These are phyloP conservation scores for Hawksworthiomyces lignivorus DNA, from an alignment of 2,329 filamentous ascomycete species.

Conservation along the genomic window DNA sequence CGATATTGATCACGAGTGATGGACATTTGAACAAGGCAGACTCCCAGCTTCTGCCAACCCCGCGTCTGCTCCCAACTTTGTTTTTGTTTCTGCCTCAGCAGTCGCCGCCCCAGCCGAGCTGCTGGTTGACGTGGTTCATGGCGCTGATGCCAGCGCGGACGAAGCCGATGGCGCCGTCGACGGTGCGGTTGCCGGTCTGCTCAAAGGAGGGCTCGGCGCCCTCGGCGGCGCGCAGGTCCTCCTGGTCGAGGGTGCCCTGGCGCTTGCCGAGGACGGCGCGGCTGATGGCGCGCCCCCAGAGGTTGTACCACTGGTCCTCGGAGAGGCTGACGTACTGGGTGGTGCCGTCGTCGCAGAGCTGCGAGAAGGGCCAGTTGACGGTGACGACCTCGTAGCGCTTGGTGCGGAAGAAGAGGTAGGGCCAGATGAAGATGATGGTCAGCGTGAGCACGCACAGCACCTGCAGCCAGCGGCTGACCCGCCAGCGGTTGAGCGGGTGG, in stretches of 20 bases:
- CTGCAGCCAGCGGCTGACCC: constrained; percentile 54
- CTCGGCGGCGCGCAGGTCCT: constrained; percentile 42
- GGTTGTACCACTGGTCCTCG: constrained; percentile 54
- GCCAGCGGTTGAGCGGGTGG: constrained; percentile 55
- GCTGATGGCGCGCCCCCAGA: constrained; percentile 54
- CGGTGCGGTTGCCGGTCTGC: constrained; percentile 27
- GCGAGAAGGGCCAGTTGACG: constrained; percentile 53
- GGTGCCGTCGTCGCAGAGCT: constrained; percentile 23
- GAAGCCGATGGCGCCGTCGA: constrained; percentile 33
- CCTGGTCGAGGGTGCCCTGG: constrained; percentile 47
- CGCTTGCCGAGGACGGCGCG: constrained; percentile 51
- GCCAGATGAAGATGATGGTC: constrained; percentile 64
- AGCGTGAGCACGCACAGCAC: constrained; percentile 60
- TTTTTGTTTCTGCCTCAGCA: constrained; percentile 1
- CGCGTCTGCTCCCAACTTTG: too few species aligned
- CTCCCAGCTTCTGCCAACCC: too few species aligned
- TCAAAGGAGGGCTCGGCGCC: constrained; percentile 29
- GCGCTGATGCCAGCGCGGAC: constrained; percentile 42
- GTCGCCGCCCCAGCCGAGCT: constrained; percentile 44
- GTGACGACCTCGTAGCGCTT: constrained; percentile 57
- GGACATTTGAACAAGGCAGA: too few species aligned
- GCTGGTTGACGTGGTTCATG: constrained; percentile 45
- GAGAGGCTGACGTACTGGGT: constrained; percentile 45
- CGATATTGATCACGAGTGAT: too few species aligned
- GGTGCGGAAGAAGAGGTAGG: constrained; percentile 59